A percentile compares a stretch with the other conserved stretches of the same genome.
These are phyloP conservation scores for Excoecaria agallocha DNA, from an alignment of 345 rosid species.

Conservation along the genomic window DNA sequence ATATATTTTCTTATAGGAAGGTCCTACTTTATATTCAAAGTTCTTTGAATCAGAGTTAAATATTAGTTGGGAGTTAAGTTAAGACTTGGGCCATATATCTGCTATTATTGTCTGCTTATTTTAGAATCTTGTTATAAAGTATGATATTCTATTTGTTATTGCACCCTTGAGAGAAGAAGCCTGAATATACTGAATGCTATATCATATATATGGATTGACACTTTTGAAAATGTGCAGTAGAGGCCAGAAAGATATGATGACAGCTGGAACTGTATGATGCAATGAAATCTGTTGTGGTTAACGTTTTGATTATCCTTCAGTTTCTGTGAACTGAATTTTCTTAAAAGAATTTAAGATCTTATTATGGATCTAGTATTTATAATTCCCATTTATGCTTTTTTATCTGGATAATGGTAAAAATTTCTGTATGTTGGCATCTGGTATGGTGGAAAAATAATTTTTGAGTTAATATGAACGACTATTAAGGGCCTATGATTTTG, in stretches of 20 bases:
- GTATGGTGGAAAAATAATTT: neutral
- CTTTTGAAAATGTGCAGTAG: neutral
- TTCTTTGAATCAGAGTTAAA: neutral
- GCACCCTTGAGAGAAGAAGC: neutral
- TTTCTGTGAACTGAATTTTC: neutral
- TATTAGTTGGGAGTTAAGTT: neutral
- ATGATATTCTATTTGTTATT: neutral
- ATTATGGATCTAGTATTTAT: neutral
- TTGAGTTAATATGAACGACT: neutral
- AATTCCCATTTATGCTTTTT: neutral
- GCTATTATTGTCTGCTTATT: neutral
- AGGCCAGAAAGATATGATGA: neutral
- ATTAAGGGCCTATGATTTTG: neutral
- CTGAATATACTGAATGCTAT: neutral
- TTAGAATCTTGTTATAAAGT: neutral
- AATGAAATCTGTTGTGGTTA: neutral
- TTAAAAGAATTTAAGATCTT: neutral
- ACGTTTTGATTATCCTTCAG: neutral
- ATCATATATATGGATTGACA: neutral
- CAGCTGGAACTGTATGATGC: neutral
- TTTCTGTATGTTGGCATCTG: neutral
- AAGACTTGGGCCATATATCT: neutral
- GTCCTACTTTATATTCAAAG: neutral
- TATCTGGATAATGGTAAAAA: conserved; percentile 6
- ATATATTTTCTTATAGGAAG: neutral